Conservation (phyloP, 2,329 filamentous ascomycete species). For the Colletotrichum scovillei region DNA sequence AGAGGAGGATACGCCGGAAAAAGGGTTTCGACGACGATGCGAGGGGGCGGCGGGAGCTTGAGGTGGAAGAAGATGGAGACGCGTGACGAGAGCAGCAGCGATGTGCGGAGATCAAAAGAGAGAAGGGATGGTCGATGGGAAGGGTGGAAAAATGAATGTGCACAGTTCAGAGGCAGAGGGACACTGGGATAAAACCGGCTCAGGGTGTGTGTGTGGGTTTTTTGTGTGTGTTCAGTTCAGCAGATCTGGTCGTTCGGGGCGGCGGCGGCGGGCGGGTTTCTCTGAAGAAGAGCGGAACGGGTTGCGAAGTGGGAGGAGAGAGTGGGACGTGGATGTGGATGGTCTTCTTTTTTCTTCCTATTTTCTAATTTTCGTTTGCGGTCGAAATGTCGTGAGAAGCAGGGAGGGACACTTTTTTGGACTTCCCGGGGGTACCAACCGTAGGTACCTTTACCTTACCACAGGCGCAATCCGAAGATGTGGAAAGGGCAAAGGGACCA, state of each 20-base stretch:
- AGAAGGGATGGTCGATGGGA: constrained; percentile 19
- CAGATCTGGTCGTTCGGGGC: constrained; percentile 27
- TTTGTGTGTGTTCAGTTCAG: constrained; percentile 27
- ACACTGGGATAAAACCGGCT: constrained; percentile 32
- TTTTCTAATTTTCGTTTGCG: constrained; percentile 23
- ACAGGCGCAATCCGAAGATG: constrained; percentile 20
- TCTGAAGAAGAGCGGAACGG: constrained; percentile 9
- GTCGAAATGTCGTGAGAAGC: constrained; percentile 20
- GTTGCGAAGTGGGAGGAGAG: constrained; percentile 13
- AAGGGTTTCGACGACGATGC: constrained; percentile 34
- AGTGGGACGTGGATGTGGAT: constrained; percentile 6
- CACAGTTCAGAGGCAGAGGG: constrained; percentile 18
- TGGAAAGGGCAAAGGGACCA: constrained; percentile 10
- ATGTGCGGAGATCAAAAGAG: constrained; percentile 33
- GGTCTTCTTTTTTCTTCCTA: constrained; percentile 16
- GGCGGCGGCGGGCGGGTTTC: neutral
- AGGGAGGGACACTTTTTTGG: constrained; percentile 12
- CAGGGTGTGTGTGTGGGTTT: constrained; percentile 21
- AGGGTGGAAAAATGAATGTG: constrained; percentile 27
- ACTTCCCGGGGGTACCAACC: neutral
- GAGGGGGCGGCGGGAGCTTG: constrained; percentile 22
- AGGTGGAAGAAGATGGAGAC: constrained; percentile 27
- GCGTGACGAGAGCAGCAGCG: constrained; percentile 22
- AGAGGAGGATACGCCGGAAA: constrained; percentile 9
- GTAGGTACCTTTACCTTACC: neutral